Evolutionary conservation across 1,284 basidiomycete species (phyloP).

Genomic region (Pseudozyma pruni): DNA sequence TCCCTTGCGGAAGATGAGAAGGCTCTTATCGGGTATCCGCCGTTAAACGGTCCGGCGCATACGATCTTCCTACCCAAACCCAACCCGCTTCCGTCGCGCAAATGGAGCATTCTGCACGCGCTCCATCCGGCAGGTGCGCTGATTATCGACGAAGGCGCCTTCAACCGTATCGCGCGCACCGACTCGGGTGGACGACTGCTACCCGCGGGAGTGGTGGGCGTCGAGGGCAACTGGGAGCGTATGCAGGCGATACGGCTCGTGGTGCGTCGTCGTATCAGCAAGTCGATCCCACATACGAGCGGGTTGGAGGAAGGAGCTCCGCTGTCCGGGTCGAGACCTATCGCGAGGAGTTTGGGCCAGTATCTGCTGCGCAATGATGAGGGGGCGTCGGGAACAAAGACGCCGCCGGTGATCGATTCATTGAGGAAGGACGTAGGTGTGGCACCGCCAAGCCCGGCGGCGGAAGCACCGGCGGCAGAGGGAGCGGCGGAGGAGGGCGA

Average conservation of each 20-base stretch:
- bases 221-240: conserved; percentile 88
- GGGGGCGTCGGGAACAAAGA: conserved; percentile 15
- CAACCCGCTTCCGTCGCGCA: conserved; percentile 84
- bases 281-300: conserved; percentile 18
- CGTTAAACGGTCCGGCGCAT: conserved; percentile 75
- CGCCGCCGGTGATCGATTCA: conserved; percentile 44
- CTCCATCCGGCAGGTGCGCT: conserved; percentile 87
- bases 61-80: conserved; percentile 85
- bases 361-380: conserved; percentile 35
- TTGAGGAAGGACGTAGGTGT: conserved; percentile 18
- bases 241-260: conserved; percentile 91
- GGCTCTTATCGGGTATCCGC: conserved; percentile 48
- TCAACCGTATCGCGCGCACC: conserved; percentile 81
- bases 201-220: conserved; percentile 86
- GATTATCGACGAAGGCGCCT: conserved; percentile 88
- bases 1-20: conserved; percentile 36
- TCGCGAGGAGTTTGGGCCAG: conserved; percentile 30
- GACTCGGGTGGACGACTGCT: conserved; percentile 90
- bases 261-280: conserved; percentile 70
- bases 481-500: not conserved
- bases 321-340: conserved; percentile 8
- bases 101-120: conserved; percentile 95
- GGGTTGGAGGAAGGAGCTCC: conserved; percentile 31
- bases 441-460: not conserved
- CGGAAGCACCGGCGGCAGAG: not conserved